Percentiles rank a stretch among this genome's conserved stretches.
Conservation (phyloP, 208 protist genomes). For the Phytomonas sp. region DNA sequence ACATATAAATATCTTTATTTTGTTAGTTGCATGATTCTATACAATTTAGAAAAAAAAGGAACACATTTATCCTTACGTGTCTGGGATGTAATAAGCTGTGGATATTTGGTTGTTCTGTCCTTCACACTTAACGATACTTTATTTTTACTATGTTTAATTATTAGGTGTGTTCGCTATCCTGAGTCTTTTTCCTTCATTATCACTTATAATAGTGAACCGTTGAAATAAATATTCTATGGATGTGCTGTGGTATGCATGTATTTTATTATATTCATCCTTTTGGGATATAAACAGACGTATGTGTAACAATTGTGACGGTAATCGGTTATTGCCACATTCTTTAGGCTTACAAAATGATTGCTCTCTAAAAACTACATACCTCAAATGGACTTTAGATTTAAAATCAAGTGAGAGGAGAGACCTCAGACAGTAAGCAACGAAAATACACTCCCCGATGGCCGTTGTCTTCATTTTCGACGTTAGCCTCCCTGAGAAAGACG, state of each 20-base stretch:
- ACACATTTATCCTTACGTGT: neutral
- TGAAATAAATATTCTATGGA: neutral
- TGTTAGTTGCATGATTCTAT: neutral
- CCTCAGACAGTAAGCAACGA: neutral
- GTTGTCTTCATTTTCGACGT: neutral
- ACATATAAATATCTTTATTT: conserved; percentile 4
- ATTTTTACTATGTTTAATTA: neutral
- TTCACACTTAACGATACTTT: conserved; percentile 7
- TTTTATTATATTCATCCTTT: conserved; percentile 7
- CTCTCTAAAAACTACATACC: neutral
- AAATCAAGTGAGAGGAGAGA: neutral
- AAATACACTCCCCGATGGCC: neutral
- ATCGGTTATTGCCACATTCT: neutral
- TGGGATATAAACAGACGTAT: neutral
- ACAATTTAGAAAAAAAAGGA: neutral
- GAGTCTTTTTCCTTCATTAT: neutral
- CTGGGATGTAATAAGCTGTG: neutral
- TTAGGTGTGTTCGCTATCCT: neutral
- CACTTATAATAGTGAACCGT: neutral
- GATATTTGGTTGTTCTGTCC: conserved; percentile 14
- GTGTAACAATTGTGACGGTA: neutral
- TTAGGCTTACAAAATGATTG: neutral
- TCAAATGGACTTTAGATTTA: neutral
- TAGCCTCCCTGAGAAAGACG: neutral
- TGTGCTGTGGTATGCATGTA: neutral